phyloP scores from a whole-genome alignment of 495 filamentous ascomycete species.

The Xylaria bambusicola region DNA sequence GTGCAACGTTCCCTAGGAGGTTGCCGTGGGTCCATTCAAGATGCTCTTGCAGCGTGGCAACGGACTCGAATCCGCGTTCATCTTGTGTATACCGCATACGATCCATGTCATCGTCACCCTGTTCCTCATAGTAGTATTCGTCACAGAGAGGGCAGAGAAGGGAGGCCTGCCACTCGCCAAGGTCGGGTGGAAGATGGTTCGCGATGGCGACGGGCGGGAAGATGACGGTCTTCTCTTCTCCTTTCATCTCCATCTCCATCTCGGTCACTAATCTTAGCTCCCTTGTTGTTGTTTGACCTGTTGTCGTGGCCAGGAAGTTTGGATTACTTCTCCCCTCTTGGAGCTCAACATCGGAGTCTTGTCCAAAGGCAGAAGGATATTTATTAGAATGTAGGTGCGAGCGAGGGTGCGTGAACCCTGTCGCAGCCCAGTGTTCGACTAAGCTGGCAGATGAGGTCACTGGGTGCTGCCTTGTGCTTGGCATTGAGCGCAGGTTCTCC shows the following conservation, averaged over 20 bases:
- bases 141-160: slow-evolving; percentile 51
- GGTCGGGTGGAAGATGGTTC: slow-evolving; percentile 47
- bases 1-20: slow-evolving; percentile 18
- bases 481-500: slow-evolving; percentile 46
- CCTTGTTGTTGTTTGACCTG: neutral
- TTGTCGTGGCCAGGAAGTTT: slow-evolving; percentile 27
- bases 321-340: slow-evolving; percentile 6
- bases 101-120: slow-evolving; percentile 47
- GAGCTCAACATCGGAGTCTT: slow-evolving; percentile 14
- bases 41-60: slow-evolving; percentile 46
- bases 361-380: neutral
- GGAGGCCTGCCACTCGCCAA: slow-evolving; percentile 44
- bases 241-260: slow-evolving; percentile 10
- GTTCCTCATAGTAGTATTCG: slow-evolving; percentile 48
- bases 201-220: slow-evolving; percentile 52
- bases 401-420: slow-evolving; percentile 12
- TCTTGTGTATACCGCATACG: slow-evolving; percentile 41
- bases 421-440: slow-evolving; percentile 20
- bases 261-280: slow-evolving; percentile 1
- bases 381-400: neutral
- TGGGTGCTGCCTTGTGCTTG: slow-evolving; percentile 31
- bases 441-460: slow-evolving; percentile 16
- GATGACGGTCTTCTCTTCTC: slow-evolving; percentile 43
- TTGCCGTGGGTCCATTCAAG: slow-evolving; percentile 50
- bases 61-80: slow-evolving; percentile 42